Base-by-base conservation (phyloP, 257 asterid genomes). In the Plantago elongata region DNA sequence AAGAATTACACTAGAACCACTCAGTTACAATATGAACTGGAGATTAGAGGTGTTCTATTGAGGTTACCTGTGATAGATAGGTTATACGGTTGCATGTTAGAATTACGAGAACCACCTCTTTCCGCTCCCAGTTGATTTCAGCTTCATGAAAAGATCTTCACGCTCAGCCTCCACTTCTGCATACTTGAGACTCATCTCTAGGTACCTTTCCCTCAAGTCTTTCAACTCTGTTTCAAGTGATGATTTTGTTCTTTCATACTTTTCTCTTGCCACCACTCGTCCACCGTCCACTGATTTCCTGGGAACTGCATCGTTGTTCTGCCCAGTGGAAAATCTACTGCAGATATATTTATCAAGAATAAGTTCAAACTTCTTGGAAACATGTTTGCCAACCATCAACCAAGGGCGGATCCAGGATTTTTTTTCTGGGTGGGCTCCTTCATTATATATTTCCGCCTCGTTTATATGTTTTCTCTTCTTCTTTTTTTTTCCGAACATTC, bases 121-220 rank as follows among this genome's bases (percentile, higher is more conserved):
- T 52, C 82, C 95, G 9, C 76, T 65, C 61, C 72, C 81, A 47
- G 69, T 70, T 48, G 79, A 67, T 75, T 73, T 92, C 13, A 92
- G 94, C 77, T 92, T 84, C 99, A 92, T 92, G 29, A 92, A 95
- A 66, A 92, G 95, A 74, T 80, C 86, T 76, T 89, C 99, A 0
- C 99, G 80, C 63, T 84, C 77, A 29, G 80, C 84, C 74, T 92
- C 99, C 1, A 84, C 99, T 77, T 92, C 95, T 0, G 99, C 99
- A 49, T 84, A 92, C 60, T 82, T 86, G 43, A 92, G 91, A 67
- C 99, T 92, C 97, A 89, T 92, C 59, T 86, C 75, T 54, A 83
- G 79, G 77, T 92, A 92, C 0, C 95, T 88, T 6, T 92, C 95
- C 1, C 81, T 85, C 16, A 92, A 77, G 54, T 92, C 97, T 72